Percentiles rank a stretch among this genome's conserved stretches.
Evolutionary conservation across 495 filamentous ascomycete species (phyloP).

Genomic region (Aspergillus cavernicola): DNA sequence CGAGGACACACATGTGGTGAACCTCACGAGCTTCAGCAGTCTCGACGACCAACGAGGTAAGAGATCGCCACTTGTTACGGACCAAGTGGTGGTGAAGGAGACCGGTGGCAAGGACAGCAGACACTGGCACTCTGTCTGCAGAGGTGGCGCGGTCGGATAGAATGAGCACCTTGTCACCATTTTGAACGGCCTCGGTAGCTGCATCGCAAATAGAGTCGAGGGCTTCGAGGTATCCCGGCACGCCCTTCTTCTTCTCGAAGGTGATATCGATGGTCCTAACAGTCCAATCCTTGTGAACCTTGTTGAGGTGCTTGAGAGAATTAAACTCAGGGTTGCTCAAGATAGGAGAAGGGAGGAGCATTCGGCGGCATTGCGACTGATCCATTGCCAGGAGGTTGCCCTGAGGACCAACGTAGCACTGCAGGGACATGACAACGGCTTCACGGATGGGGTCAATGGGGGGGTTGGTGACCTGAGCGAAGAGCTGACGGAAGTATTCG

Average conservation of each 20-base stretch:
- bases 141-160: conserved; percentile 89
- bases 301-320: conserved; percentile 73
- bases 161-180: conserved; percentile 81
- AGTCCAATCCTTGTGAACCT: conserved; percentile 76
- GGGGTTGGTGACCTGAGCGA: conserved; percentile 98
- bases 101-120: conserved; percentile 83
- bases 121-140: conserved; percentile 80
- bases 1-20: conserved; percentile 96
- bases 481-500: conserved; percentile 98
- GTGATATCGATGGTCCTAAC: conserved; percentile 96
- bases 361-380: conserved; percentile 77
- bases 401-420: conserved; percentile 96
- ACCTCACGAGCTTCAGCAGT: conserved; percentile 97
- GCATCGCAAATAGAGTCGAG: conserved; percentile 88
- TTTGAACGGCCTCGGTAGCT: conserved; percentile 79
- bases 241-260: conserved; percentile 83
- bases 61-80: conserved; percentile 91
- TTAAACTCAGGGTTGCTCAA: conserved; percentile 92
- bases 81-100: conserved; percentile 98
- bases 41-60: conserved; percentile 85
- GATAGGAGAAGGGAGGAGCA: conserved; percentile 87
- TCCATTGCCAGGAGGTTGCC: conserved; percentile 97
- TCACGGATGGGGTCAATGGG: conserved; percentile 98
- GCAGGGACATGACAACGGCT: conserved; percentile 98
- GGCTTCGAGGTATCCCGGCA: conserved; percentile 81